Evolutionary conservation across 257 asterid genomes (phyloP).

Genomic region (Forsythia suspensa): DNA sequence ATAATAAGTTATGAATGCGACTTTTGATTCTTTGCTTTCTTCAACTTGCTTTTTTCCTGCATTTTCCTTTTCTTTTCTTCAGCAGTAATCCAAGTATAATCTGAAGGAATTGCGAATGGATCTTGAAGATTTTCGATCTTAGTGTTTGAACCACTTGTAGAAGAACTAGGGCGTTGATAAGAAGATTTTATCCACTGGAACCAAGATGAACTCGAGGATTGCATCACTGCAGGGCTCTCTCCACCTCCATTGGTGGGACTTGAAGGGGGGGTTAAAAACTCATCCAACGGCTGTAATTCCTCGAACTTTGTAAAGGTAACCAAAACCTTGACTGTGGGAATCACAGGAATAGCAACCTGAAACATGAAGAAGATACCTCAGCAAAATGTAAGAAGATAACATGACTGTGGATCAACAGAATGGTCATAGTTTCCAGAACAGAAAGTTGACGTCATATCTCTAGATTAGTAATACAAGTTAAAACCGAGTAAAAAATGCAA

Average conservation of each 20-base stretch:
- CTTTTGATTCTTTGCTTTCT: constrained; percentile 65
- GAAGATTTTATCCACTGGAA: constrained; percentile 94
- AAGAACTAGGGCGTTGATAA: constrained; percentile 58
- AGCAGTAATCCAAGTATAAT: constrained; percentile 76
- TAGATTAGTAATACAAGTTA: neutral
- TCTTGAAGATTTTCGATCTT: constrained; percentile 71
- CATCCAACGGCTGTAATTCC: constrained; percentile 83
- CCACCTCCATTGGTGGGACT: constrained; percentile 57
- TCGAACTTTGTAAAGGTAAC: constrained; percentile 93
- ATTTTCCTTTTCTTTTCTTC: constrained; percentile 89
- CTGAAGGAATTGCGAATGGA: constrained; percentile 76
- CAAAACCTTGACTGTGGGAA: constrained; percentile 84
- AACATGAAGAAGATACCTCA: constrained; percentile 8
- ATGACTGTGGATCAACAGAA: neutral
- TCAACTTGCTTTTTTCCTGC: constrained; percentile 78
- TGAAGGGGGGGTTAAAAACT: constrained; percentile 87
- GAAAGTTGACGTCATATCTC: neutral
- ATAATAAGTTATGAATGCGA: constrained; percentile 1
- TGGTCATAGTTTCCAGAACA: neutral
- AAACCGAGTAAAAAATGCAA: neutral
- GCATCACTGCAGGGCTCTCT: constrained; percentile 54
- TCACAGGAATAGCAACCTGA: constrained; percentile 94
- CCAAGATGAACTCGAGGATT: constrained; percentile 76
- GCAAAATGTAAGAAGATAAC: neutral
- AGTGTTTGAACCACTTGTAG: constrained; percentile 50